Conservation (phyloP, 2,329 filamentous ascomycete species). For the Scedosporium boydii region DNA sequence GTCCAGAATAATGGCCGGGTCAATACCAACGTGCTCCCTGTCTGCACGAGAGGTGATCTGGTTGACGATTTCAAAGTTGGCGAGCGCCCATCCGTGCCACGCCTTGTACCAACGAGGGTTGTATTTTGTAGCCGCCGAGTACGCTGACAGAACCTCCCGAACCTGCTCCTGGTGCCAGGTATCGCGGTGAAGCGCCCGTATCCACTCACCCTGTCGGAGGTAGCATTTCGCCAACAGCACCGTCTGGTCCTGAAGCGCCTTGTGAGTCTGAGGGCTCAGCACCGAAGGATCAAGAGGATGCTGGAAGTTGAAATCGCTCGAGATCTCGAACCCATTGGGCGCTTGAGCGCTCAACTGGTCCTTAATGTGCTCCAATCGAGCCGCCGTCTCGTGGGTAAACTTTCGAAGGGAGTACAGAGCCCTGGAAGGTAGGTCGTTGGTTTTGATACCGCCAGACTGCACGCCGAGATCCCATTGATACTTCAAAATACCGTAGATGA, state of each 20-base stretch:
- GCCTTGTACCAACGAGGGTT: constrained; percentile 97
- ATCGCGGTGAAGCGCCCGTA: constrained; percentile 73
- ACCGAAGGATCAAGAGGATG: constrained; percentile 33
- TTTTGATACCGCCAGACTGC: constrained; percentile 32
- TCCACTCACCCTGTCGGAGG: constrained; percentile 93
- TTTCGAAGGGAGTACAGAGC: constrained; percentile 49
- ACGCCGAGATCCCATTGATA: constrained; percentile 89
- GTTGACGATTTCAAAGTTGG: constrained; percentile 97
- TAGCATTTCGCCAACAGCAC: constrained; percentile 89
- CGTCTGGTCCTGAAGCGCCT: constrained; percentile 49
- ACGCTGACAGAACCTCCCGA: constrained; percentile 81
- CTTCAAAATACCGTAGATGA: constrained; percentile 95
- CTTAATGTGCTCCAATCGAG: constrained; percentile 42
- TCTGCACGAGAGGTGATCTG: constrained; percentile 43
- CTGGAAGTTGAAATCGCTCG: constrained; percentile 40
- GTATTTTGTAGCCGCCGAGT: constrained; percentile 84
- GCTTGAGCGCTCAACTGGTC: constrained; percentile 38
- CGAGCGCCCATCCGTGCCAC: constrained; percentile 97
- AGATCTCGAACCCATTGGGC: constrained; percentile 33
- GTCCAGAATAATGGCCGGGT: constrained; percentile 62
- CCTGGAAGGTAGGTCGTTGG: constrained; percentile 38
- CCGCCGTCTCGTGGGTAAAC: constrained; percentile 51
- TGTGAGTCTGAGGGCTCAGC: constrained; percentile 40
- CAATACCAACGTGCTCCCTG: constrained; percentile 28
- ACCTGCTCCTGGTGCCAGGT: constrained; percentile 85